Percentiles rank a stretch among this genome's conserved stretches.
Conservation (phyloP, 306 rosid species). For the Senna tora region DNA sequence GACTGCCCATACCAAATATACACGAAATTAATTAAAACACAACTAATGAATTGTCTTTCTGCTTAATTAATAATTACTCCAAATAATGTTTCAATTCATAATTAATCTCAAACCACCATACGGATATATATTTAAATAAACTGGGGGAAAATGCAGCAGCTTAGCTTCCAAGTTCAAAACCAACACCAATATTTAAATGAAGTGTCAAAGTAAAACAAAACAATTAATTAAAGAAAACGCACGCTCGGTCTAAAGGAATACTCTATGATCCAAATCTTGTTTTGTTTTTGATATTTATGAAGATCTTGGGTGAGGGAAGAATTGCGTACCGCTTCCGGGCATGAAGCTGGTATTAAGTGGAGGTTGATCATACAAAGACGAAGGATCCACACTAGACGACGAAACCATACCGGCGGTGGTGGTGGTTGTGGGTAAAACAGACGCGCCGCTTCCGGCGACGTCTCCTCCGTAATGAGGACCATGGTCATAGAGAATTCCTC, state of each 20-base stretch:
- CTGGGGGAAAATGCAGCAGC: constrained; percentile 54
- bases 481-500: constrained; percentile 83
- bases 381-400: constrained; percentile 55
- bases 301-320: constrained; percentile 95
- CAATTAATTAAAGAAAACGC: constrained; percentile 29
- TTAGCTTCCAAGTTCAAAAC: constrained; percentile 53
- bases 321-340: constrained; percentile 94
- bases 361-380: constrained; percentile 64
- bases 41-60: constrained; percentile 11
- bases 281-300: constrained; percentile 37
- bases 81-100: constrained; percentile 16
- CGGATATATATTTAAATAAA: too few relatives aligned
- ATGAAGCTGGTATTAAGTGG: constrained; percentile 72
- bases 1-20: constrained; percentile 41
- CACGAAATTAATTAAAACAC: constrained; percentile 27
- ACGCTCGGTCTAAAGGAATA: too few relatives aligned
- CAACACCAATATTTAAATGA: too few relatives aligned
- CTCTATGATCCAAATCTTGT: constrained; percentile 11
- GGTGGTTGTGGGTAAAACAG: constrained; percentile 3
- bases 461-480: constrained; percentile 57
- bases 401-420: constrained; percentile 37
- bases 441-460: background rate
- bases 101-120: background rate
- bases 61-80: constrained; percentile 34
- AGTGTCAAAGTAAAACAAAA: background rate